These are phyloP conservation scores for Sporobolomyces roseus DNA, from an alignment of 768 basidiomycete species.

Conservation along the genomic window DNA sequence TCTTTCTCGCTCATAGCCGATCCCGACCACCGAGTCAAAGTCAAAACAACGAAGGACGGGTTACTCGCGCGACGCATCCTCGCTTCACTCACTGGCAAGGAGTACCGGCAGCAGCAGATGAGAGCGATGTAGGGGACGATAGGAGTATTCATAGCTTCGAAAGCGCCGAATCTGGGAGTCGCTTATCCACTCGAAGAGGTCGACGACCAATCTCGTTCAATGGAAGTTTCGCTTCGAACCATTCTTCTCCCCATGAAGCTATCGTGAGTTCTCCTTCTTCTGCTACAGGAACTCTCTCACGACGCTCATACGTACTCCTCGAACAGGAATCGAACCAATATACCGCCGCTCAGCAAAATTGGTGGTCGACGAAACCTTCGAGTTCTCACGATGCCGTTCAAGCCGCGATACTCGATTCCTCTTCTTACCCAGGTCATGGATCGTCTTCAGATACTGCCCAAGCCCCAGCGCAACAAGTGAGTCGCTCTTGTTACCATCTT, in stretches of 20 bases:
- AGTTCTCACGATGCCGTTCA: not conserved
- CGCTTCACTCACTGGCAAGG: too few species aligned
- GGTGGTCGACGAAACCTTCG: conserved; percentile 2
- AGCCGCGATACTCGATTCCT: not conserved
- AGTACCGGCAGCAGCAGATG: not conserved
- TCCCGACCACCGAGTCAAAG: not conserved
- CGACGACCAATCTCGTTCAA: conserved; percentile 5
- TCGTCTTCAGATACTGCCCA: too few species aligned
- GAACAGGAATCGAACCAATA: too few species aligned
- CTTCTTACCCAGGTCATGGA: not conserved
- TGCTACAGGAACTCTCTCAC: not conserved
- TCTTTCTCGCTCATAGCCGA: not conserved
- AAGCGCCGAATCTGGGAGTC: not conserved
- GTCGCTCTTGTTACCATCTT: too few species aligned
- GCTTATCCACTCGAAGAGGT: not conserved
- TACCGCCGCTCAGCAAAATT: not conserved
- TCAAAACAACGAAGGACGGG: too few species aligned
- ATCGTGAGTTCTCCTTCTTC: not conserved
- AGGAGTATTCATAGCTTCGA: conserved; percentile 9
- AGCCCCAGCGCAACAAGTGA: too few species aligned
- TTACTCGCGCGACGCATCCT: too few species aligned
- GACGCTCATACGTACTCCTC: too few species aligned
- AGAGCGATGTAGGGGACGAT: conserved; percentile 1
- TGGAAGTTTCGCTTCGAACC: not conserved
- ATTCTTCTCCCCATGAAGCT: conserved; percentile 1